phyloP scores from a whole-genome alignment of 2,329 filamentous ascomycete genomes.

The Nectriaceae sp. region DNA sequence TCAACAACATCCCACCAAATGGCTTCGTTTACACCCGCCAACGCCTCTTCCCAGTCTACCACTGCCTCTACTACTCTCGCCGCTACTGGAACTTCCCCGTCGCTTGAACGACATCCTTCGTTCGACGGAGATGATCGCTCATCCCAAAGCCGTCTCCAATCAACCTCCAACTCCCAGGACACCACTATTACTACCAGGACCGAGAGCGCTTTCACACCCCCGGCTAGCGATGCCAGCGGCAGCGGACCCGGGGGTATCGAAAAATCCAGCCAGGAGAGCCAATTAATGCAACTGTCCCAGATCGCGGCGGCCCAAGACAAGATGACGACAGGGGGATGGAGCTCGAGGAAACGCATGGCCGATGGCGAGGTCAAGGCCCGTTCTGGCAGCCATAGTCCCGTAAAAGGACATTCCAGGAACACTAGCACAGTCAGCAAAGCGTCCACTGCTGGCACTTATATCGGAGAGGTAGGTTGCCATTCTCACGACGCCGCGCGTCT shows the following conservation, averaged over 20 bases:
- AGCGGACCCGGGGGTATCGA: slow-evolving; percentile 2
- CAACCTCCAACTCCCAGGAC: slow-evolving; percentile 26
- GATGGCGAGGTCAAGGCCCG: slow-evolving; percentile 70
- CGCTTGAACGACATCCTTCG: slow-evolving; percentile 17
- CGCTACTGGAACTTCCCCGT: slow-evolving; percentile 13
- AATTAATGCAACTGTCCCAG: slow-evolving; percentile 59
- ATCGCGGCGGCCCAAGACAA: slow-evolving; percentile 56
- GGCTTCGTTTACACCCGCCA: slow-evolving; percentile 14
- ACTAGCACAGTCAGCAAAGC: slow-evolving; percentile 66
- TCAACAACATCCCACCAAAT: too few relatives aligned
- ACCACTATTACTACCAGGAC: slow-evolving; percentile 25
- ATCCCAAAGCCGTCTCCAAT: slow-evolving; percentile 26
- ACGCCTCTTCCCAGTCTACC: slow-evolving; percentile 12
- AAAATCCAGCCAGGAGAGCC: slow-evolving; percentile 51
- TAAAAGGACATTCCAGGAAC: slow-evolving; percentile 67
- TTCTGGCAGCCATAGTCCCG: slow-evolving; percentile 46
- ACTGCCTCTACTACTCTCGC: slow-evolving; percentile 12
- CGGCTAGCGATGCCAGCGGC: slow-evolving; percentile 24
- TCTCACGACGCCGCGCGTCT: too few relatives aligned
- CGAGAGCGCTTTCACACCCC: slow-evolving; percentile 26
- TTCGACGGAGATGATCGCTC: slow-evolving; percentile 26
- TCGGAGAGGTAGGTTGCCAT: slow-evolving; percentile 69
- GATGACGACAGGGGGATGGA: slow-evolving; percentile 38
- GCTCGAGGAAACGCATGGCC: slow-evolving; percentile 72
- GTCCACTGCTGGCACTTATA: slow-evolving; percentile 65